Evolutionary conservation across 1,139 yeast genomes (phyloP).

Genomic region (Arxiozyma heterogenica): DNA sequence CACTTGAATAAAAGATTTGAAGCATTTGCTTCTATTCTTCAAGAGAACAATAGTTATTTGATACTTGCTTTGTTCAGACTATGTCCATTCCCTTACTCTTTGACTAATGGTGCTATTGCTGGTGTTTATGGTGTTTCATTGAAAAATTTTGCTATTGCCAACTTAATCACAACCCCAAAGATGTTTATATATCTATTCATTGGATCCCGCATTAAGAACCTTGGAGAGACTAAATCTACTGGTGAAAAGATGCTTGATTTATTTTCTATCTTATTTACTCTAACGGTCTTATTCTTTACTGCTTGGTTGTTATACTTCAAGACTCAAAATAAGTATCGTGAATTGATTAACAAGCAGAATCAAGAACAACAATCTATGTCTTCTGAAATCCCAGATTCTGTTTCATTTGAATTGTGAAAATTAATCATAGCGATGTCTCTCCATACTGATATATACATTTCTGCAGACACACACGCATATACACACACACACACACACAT

Average conservation of each 20-base stretch:
- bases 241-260: slow-evolving; percentile 52
- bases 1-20: slow-evolving; percentile 52
- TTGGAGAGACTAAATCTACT: slow-evolving; percentile 53
- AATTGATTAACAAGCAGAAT: slow-evolving; percentile 17
- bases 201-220: slow-evolving; percentile 64
- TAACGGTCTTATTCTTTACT: slow-evolving; percentile 47
- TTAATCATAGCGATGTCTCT: background rate
- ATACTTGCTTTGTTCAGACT: slow-evolving; percentile 64
- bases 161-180: slow-evolving; percentile 72
- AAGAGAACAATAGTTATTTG: slow-evolving; percentile 56
- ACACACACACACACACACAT: no score
- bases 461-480: background rate
- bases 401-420: slow-evolving; percentile 5
- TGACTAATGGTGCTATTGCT: slow-evolving; percentile 87
- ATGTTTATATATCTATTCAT: slow-evolving; percentile 66
- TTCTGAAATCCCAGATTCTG: slow-evolving; percentile 6
- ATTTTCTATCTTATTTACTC: slow-evolving; percentile 53
- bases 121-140: slow-evolving; percentile 68
- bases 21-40: slow-evolving; percentile 69
- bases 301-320: slow-evolving; percentile 64
- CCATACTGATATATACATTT: background rate
- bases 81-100: slow-evolving; percentile 88
- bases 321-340: slow-evolving; percentile 33
- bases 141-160: slow-evolving; percentile 58
- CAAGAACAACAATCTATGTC: slow-evolving; percentile 1